Conservation (phyloP, 192 early-diverging fungal species). For the Podila horticola region DNA sequence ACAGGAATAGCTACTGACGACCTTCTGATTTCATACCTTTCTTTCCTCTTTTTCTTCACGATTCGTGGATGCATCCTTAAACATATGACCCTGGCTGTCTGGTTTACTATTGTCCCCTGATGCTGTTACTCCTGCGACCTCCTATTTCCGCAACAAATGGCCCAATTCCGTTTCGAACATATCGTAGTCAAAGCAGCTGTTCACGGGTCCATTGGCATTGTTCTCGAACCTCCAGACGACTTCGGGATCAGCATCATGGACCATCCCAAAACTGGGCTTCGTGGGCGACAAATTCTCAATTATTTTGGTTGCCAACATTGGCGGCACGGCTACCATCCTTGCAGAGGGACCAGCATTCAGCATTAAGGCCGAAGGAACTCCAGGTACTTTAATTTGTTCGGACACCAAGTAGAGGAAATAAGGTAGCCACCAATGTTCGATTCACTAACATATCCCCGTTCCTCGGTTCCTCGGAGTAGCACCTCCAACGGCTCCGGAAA, state of each 20-base stretch:
- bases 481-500: no score
- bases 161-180: background rate
- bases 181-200: constrained; percentile 22
- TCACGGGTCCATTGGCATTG: constrained; percentile 35
- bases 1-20: background rate
- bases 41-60: constrained; percentile 1
- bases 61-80: no score
- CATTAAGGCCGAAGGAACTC: constrained; percentile 26
- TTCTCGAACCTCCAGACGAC: constrained; percentile 30
- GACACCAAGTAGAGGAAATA: no score
- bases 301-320: constrained; percentile 21
- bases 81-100: no score
- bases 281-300: constrained; percentile 26
- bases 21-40: background rate
- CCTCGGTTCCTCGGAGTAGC: no score
- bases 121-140: background rate
- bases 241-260: constrained; percentile 11
- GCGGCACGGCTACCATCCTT: constrained; percentile 11
- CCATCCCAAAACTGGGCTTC: constrained; percentile 32
- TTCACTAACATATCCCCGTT: no score
- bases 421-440: no score
- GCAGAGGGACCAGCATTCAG: constrained; percentile 20
- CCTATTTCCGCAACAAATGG: background rate
- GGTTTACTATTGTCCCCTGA: background rate
- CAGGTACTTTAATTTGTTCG: background rate